Evolutionary conservation across 2,329 filamentous ascomycete genomes (phyloP).

Genomic region (Fusarium sp.): DNA sequence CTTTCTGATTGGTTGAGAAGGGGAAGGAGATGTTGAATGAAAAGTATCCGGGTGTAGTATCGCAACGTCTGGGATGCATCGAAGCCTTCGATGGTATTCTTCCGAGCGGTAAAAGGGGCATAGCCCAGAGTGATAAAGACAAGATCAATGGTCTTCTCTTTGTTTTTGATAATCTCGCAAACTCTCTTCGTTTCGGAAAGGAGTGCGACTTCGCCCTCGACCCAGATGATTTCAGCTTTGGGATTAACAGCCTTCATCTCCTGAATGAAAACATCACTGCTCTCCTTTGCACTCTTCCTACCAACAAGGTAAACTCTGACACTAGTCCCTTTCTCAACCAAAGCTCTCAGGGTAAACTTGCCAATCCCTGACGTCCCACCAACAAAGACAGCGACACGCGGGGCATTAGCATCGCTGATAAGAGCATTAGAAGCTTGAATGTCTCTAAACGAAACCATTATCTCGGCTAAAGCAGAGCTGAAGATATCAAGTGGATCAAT

Average conservation of each 20-base stretch:
- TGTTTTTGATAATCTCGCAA: conserved; percentile 52
- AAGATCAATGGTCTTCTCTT: conserved; percentile 55
- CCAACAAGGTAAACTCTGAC: conserved; percentile 58
- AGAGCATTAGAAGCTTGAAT: conserved; percentile 54
- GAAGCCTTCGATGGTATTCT: conserved; percentile 56
- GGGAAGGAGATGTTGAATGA: conserved; percentile 55
- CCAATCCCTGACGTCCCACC: conserved; percentile 61
- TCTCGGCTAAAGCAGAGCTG: not conserved
- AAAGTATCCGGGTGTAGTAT: conserved; percentile 59
- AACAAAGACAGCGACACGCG: conserved; percentile 56
- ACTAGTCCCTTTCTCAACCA: conserved; percentile 51
- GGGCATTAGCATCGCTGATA: conserved; percentile 52
- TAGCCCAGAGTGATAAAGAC: conserved; percentile 59
- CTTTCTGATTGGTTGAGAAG: conserved; percentile 48
- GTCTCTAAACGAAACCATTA: conserved; percentile 51
- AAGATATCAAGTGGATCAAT: not conserved
- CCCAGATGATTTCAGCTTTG: conserved; percentile 56
- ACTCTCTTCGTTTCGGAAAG: conserved; percentile 55
- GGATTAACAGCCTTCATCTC: conserved; percentile 52
- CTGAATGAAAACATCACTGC: conserved; percentile 49
- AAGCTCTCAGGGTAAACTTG: conserved; percentile 52
- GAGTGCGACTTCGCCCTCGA: conserved; percentile 57
- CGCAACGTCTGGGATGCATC: conserved; percentile 54
- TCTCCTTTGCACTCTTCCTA: conserved; percentile 51
- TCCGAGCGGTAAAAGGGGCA: conserved; percentile 52